phyloP scores from a whole-genome alignment of 345 rosid genomes.

The Excoecaria agallocha region DNA sequence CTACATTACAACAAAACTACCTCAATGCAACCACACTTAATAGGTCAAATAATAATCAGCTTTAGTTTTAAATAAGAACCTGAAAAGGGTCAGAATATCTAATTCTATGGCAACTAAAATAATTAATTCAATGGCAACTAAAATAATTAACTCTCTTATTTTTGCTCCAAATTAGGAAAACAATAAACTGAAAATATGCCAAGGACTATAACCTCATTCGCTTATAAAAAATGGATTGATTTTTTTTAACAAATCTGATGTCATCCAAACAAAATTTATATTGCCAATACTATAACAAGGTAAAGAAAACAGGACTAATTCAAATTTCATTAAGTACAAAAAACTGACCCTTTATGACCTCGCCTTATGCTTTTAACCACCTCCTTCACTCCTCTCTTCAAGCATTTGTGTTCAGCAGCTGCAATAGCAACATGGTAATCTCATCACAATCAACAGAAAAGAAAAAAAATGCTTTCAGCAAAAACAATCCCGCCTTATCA shows the following conservation, averaged over 20 bases:
- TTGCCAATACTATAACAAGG: not conserved
- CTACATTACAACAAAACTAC: not conserved
- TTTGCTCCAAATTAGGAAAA: not conserved
- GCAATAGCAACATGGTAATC: constrained; percentile 4
- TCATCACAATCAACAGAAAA: not conserved
- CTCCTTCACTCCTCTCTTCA: constrained; percentile 98
- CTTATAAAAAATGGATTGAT: not conserved
- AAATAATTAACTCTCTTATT: too few species aligned
- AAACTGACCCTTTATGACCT: constrained; percentile 75
- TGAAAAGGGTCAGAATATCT: not conserved
- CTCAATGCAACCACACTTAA: not conserved
- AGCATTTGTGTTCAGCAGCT: constrained; percentile 88
- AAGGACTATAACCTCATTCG: not conserved
- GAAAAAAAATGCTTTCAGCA: too few species aligned
- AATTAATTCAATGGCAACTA: too few species aligned
- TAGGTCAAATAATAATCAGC: not conserved
- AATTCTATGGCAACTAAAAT: too few species aligned
- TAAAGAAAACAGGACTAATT: not conserved
- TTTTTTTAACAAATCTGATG: not conserved
- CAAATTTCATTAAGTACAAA: not conserved
- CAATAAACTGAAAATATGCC: not conserved
- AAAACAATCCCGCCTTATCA: not conserved
- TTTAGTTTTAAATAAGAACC: not conserved
- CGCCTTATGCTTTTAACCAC: constrained; percentile 91
- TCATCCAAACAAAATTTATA: not conserved